phyloP scores from a whole-genome alignment of 1,284 basidiomycete genomes.

The Leccinum solheimii region DNA sequence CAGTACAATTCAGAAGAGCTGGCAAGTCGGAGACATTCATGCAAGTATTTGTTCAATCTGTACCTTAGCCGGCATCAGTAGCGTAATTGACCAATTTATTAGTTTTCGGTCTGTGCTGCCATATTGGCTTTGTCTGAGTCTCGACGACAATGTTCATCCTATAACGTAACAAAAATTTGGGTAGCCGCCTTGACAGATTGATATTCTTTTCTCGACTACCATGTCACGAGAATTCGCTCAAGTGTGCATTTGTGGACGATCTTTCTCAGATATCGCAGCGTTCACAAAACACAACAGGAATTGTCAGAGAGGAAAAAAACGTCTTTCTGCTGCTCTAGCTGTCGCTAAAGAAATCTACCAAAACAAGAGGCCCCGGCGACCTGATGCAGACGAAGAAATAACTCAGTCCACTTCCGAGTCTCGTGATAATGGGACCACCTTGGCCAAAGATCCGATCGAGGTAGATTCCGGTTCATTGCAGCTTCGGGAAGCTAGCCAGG shows the following conservation, averaged over 20 bases:
- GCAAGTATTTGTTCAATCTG: background rate
- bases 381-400: background rate
- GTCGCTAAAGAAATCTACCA: background rate
- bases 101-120: background rate
- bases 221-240: background rate
- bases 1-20: no score
- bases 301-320: background rate
- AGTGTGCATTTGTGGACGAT: background rate
- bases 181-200: background rate
- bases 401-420: background rate
- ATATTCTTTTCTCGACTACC: background rate
- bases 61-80: background rate
- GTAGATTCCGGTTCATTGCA: no score
- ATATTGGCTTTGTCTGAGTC: background rate
- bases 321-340: background rate
- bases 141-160: background rate
- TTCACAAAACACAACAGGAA: background rate
- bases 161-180: background rate
- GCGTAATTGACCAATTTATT: background rate
- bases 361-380: background rate
- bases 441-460: no score
- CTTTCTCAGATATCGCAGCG: background rate
- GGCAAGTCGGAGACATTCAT: background rate
- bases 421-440: background rate
- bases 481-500: no score